Conservation (phyloP, 2,329 filamentous ascomycete species). For the Emergomyces pasteurianus region DNA sequence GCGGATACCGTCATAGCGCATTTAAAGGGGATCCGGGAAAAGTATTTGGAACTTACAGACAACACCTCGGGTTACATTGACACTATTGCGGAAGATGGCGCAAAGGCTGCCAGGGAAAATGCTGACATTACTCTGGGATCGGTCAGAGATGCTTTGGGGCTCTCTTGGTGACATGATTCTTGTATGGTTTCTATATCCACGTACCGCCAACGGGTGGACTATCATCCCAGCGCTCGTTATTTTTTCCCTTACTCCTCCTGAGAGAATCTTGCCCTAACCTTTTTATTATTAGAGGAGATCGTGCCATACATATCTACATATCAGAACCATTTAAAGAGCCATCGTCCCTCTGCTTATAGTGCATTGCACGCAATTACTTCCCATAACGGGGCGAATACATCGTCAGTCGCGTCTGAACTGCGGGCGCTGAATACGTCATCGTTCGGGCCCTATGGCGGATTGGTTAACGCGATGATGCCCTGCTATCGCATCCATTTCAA, state of each 20-base stretch:
- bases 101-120: conserved; percentile 8
- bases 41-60: conserved; percentile 11
- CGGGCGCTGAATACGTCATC: background rate
- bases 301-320: background rate
- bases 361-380: background rate
- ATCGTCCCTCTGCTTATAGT: background rate
- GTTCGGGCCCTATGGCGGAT: background rate
- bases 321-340: too few relatives aligned
- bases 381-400: background rate
- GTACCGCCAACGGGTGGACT: background rate
- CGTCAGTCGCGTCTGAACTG: background rate
- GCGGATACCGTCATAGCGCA: conserved; percentile 32
- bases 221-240: background rate
- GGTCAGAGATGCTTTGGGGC: conserved; percentile 10
- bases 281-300: background rate
- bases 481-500: background rate
- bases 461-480: background rate
- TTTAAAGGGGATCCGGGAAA: conserved; percentile 24
- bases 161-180: background rate
- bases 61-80: conserved; percentile 6
- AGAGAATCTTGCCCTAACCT: background rate
- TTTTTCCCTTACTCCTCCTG: background rate
- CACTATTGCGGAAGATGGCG: conserved; percentile 8
- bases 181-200: background rate
- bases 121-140: conserved; percentile 9